Evolutionary conservation across 192 early-diverging fungal species (phyloP), one percentile per base, ranked within the genome.

Genomic region (Lunasporangiospora selenospora): DNA sequence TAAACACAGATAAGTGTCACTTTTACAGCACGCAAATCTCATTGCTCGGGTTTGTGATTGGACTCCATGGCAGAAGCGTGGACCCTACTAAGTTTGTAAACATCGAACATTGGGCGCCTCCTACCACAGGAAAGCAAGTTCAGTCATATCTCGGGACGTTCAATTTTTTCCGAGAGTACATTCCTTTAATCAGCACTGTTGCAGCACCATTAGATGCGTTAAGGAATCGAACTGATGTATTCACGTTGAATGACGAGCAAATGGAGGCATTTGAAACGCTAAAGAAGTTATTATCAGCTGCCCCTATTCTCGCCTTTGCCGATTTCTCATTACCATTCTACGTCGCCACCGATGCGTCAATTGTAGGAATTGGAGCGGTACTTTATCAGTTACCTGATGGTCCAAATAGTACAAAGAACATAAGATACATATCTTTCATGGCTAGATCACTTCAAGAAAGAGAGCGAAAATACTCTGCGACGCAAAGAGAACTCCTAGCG

Each of bases 261-360:
- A 54, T 19, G 13, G 1, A 24, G 11, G 47, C 53, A 13, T 16
- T 53, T 53, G 10, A 53, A 53, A 2, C 6, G 36, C 9, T 23
- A 39, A 38, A 53, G 40, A 50, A 33, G 9, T 16, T 50, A 4
- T 12, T 50, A 50, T n/a, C 18, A 32, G 5, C 15, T n/a, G 48
- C 42, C 0, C 71, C 44, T 48, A 36, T 62, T 37, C 23, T 65
- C 6, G 26, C 19, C 3, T 60, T 54, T 43, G 62, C 76, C n/a
- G 40, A 66, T 38, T 49, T 59, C 24, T 43, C 18, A 23, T 10
- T 36, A 29, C 53, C 59, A 12, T 77, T 77, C 18, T 41, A 52
- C 21, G 42, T 77, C 2, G 64, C 63, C 7, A 77, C 75, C 11
- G 76, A 77, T 39, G 76, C 76, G 4, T 77, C 75, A 2, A 34